Percentiles rank a stretch among this genome's conserved stretches.
Conservation (phyloP, 2,329 filamentous ascomycete species). For the Byssoonygena ceratinophila region DNA sequence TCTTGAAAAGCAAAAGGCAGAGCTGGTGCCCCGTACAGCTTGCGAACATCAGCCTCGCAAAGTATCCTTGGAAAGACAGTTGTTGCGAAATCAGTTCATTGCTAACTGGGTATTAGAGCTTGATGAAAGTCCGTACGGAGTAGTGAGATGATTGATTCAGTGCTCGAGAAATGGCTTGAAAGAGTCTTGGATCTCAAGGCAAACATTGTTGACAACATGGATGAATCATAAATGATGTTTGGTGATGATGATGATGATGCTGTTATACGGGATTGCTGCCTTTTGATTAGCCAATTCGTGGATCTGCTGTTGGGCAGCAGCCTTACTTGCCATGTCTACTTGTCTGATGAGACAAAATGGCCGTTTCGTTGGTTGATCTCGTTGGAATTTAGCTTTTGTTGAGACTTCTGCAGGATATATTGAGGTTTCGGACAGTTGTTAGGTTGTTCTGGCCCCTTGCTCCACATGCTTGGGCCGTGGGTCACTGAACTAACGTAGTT, state of each 20-base stretch:
- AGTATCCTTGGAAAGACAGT: too few relatives aligned
- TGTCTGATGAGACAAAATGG: neutral
- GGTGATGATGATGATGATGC: neutral
- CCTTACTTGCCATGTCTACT: neutral
- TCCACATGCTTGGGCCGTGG: neutral
- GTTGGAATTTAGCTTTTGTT: neutral
- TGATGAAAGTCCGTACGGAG: too few relatives aligned
- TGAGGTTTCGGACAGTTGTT: slow-evolving; percentile 5
- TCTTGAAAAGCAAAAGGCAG: too few relatives aligned
- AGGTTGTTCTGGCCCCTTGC: neutral
- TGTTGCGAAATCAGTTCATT: too few relatives aligned
- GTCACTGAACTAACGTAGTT: too few relatives aligned
- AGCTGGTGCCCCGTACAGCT: too few relatives aligned
- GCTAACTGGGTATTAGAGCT: too few relatives aligned
- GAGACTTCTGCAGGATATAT: neutral
- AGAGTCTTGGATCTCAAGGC: too few relatives aligned
- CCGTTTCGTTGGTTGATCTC: neutral
- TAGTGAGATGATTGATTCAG: too few relatives aligned
- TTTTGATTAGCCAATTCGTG: slow-evolving; percentile 6
- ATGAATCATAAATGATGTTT: neutral
- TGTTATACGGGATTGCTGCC: neutral
- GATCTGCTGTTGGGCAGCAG: slow-evolving; percentile 2
- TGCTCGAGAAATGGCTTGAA: too few relatives aligned
- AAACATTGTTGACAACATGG: too few relatives aligned
- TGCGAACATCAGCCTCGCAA: too few relatives aligned